Evolutionary conservation across 2,329 filamentous ascomycete genomes (phyloP).

Genomic region (Paraphaeosphaeria minitans): DNA sequence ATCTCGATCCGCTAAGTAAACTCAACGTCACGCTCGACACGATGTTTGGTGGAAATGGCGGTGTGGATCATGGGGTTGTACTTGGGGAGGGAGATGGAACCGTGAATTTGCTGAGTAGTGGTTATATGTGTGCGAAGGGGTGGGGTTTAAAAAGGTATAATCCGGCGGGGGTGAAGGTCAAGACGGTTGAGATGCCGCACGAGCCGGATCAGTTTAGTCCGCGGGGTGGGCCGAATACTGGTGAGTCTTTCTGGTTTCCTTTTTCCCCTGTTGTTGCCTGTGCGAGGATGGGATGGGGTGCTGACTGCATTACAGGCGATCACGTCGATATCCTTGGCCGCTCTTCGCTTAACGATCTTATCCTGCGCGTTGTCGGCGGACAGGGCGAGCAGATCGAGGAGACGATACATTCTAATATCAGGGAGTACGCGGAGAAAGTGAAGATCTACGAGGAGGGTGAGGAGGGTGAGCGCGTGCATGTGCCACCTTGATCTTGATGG

Average conservation of each 20-base stretch:
- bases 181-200: slow-evolving; percentile 93
- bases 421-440: slow-evolving; percentile 80
- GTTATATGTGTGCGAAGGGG: slow-evolving; percentile 96
- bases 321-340: slow-evolving; percentile 96
- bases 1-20: slow-evolving; percentile 67
- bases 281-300: neutral
- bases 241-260: slow-evolving; percentile 39
- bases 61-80: slow-evolving; percentile 83
- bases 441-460: slow-evolving; percentile 70
- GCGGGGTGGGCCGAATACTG: slow-evolving; percentile 69
- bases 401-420: slow-evolving; percentile 79
- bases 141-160: slow-evolving; percentile 96
- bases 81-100: slow-evolving; percentile 97
- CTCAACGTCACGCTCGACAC: slow-evolving; percentile 68
- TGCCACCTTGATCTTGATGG: slow-evolving; percentile 3
- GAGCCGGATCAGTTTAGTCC: slow-evolving; percentile 93
- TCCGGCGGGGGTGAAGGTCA: slow-evolving; percentile 79
- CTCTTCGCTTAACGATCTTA: slow-evolving; percentile 86
- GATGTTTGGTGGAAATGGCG: slow-evolving; percentile 49
- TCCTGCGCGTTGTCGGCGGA: slow-evolving; percentile 84
- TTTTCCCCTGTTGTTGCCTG: neutral
- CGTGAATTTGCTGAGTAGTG: slow-evolving; percentile 86
- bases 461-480: slow-evolving; percentile 3
- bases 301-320: slow-evolving; percentile 62
- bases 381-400: slow-evolving; percentile 79